Evolutionary conservation across 768 basidiomycete species (phyloP).

Genomic region (Chiua virens): DNA sequence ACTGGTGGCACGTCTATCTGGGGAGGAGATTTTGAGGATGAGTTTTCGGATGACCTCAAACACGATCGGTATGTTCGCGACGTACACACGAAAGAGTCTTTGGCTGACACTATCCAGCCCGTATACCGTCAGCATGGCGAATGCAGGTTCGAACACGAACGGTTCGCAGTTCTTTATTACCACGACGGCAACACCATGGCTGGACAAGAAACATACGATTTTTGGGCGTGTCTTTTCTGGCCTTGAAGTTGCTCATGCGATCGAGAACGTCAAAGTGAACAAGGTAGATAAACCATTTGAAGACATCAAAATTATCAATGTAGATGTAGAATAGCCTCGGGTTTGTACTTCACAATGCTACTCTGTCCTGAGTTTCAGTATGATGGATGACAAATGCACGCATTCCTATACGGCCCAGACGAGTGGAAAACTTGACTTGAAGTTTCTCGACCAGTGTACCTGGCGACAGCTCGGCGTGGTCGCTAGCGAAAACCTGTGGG

Average conservation of each 20-base stretch:
- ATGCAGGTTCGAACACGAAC: slow-evolving; percentile 86
- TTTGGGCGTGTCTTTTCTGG: slow-evolving; percentile 89
- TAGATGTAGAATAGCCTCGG: slow-evolving; percentile 60
- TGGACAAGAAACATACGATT: slow-evolving; percentile 90
- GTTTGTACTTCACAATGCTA: slow-evolving; percentile 41
- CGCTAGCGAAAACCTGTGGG: slow-evolving; percentile 34
- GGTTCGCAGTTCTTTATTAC: slow-evolving; percentile 99
- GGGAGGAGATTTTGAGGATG: slow-evolving; percentile 90
- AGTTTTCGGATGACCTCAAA: slow-evolving; percentile 84
- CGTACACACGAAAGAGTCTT: not conserved
- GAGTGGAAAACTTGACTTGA: slow-evolving; percentile 32
- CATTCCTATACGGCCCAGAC: slow-evolving; percentile 27
- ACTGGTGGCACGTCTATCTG: slow-evolving; percentile 91
- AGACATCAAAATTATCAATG: slow-evolving; percentile 87
- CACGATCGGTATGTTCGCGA: slow-evolving; percentile 72
- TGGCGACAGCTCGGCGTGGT: slow-evolving; percentile 15
- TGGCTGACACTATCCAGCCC: slow-evolving; percentile 52
- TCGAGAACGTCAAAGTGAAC: slow-evolving; percentile 87
- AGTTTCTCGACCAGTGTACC: slow-evolving; percentile 32
- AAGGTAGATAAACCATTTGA: slow-evolving; percentile 89
- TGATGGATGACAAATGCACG: slow-evolving; percentile 30
- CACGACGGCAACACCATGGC: slow-evolving; percentile 90
- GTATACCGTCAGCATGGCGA: slow-evolving; percentile 95
- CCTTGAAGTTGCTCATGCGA: slow-evolving; percentile 85
- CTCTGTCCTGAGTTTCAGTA: slow-evolving; percentile 43